Evolutionary conservation across 192 early-diverging fungal species (phyloP).

Genomic region (Piromyces finnis): DNA sequence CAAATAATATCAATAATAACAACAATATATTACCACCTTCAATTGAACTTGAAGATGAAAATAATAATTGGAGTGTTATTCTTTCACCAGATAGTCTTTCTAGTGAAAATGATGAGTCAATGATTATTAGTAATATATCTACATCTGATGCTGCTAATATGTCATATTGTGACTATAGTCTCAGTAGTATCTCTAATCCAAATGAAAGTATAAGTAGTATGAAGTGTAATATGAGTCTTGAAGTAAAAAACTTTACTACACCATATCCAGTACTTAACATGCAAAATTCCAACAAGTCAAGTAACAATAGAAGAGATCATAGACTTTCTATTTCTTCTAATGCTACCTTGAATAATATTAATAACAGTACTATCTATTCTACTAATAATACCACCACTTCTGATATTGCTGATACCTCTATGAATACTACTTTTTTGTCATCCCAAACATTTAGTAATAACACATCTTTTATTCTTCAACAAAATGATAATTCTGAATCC

Average conservation of each 20-base stretch:
- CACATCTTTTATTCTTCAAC: not conserved
- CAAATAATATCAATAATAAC: not conserved
- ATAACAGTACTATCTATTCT: not conserved
- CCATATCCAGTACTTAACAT: not conserved
- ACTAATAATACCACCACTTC: not conserved
- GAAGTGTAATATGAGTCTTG: not conserved
- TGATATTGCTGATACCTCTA: not conserved
- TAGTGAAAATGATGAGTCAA: not conserved
- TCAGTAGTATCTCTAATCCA: not conserved
- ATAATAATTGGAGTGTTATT: not conserved
- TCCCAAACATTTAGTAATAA: not conserved
- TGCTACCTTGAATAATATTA: not conserved
- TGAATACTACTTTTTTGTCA: not conserved
- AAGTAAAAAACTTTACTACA: not conserved
- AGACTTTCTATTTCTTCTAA: not conserved
- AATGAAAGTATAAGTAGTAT: not conserved
- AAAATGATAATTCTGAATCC: not conserved
- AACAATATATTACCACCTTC: not conserved
- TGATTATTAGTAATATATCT: not conserved
- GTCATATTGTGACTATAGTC: not conserved
- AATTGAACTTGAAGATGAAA: not conserved
- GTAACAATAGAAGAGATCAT: not conserved
- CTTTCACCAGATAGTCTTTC: not conserved
- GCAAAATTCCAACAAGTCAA: not conserved
- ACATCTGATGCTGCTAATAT: not conserved